Evolutionary conservation across 1,284 basidiomycete genomes (phyloP).

Genomic region (Cryptococcus wingfieldii): DNA sequence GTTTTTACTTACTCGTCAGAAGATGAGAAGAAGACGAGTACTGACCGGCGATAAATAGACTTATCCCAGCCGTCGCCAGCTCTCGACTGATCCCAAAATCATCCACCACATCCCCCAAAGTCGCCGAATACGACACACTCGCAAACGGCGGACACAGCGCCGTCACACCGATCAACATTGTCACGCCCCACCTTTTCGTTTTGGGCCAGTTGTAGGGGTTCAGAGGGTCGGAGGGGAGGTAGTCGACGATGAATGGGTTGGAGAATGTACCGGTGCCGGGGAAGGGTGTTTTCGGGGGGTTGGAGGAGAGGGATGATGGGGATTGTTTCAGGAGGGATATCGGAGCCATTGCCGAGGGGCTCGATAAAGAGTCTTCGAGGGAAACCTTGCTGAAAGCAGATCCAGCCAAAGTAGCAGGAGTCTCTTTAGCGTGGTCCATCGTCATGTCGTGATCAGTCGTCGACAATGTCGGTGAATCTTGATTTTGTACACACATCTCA

Average conservation of each 20-base stretch:
- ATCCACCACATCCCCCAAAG: constrained; percentile 52
- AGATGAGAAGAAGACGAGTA: background rate
- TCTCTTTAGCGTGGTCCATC: too few species aligned
- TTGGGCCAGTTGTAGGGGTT: constrained; percentile 64
- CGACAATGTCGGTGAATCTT: too few species aligned
- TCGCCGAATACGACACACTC: constrained; percentile 57
- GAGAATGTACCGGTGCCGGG: constrained; percentile 24
- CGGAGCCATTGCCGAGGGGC: too few species aligned
- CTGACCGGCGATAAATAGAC: constrained; percentile 28
- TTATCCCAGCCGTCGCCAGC: constrained; percentile 59
- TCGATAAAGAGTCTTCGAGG: too few species aligned
- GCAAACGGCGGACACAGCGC: constrained; percentile 63
- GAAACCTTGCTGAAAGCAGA: too few species aligned
- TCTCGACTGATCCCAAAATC: constrained; percentile 54
- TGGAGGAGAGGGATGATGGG: background rate
- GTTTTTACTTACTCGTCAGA: background rate
- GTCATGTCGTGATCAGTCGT: too few species aligned
- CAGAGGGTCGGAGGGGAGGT: constrained; percentile 57
- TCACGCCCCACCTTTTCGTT: constrained; percentile 48
- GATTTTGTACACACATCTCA: too few species aligned
- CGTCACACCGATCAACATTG: constrained; percentile 44
- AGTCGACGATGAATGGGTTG: constrained; percentile 36
- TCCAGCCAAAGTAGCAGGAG: too few species aligned
- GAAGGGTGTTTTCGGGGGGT: constrained; percentile 10
- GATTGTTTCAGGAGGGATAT: too few species aligned